Evolutionary conservation across 1,284 basidiomycete genomes (phyloP), one percentile per base, ranked within the genome.

Genomic region (Boletellus deceptivus): DNA sequence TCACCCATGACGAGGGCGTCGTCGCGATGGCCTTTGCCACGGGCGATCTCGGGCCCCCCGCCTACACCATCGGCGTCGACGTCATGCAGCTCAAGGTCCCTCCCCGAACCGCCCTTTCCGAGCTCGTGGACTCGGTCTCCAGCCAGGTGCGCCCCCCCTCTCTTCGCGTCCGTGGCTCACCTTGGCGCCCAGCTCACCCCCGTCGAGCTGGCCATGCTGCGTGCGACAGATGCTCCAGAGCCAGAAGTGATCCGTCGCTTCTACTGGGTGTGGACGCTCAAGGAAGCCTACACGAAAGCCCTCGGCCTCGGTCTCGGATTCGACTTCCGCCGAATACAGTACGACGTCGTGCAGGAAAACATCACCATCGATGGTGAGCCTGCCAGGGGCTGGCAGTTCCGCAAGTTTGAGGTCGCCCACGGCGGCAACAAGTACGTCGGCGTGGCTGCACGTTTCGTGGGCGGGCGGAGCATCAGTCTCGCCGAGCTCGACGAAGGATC

Each of bases 261-360:
- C 64, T 89, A 86, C 62, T 82, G 85, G 72, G 80, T 91, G 53
- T 93, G 90, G 90, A 91, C 90, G 4, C 71, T 89, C 62, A 93
- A 93, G 69, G 90, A 93, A 65, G 88, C 91, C 4, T 93, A 90
- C 64, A 89, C 88, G 3, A 93, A 93, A 69, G 88, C 89, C 5
- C 74, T 91, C 24, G 90, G 89, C 1, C 65, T 87, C 33, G 89
- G 89, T 0, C 76, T 91, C n/a, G 86, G 87, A 1, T 91, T 91
- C 60, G 84, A 91, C 59, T 89, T 91, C 68, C 72, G 72, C 36
- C 77, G 88, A 29, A 79, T 91, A 54, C 81, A 90, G 61, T 88
- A 84, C 61, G 77, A 88, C 59, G 71, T 83, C 8, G 63, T 63
- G 20, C 61, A 70, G 27, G 75, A 77, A 46, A 55, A 68, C 9